Conservation (phyloP, 108 stramenopile species). For the Discostella pseudostelligera region DNA sequence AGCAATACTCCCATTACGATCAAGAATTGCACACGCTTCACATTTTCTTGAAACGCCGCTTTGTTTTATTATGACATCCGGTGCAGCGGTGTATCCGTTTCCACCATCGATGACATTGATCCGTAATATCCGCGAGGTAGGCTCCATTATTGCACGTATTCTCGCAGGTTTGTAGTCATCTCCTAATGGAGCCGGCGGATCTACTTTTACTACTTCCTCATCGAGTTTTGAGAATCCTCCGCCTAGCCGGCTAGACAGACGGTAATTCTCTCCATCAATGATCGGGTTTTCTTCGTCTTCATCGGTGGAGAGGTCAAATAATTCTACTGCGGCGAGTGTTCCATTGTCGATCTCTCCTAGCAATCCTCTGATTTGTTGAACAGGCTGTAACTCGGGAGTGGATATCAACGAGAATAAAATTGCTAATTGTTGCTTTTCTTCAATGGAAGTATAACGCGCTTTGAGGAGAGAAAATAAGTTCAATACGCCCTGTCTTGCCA, state of each 20-base stretch:
- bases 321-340: constrained; percentile 56
- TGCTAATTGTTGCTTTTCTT: constrained; percentile 81
- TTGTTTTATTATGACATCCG: constrained; percentile 58
- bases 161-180: constrained; percentile 65
- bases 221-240: constrained; percentile 69
- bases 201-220: constrained; percentile 42
- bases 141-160: constrained; percentile 51
- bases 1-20: constrained; percentile 64
- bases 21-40: constrained; percentile 70
- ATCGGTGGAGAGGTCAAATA: constrained; percentile 31
- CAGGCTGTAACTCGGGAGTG: constrained; percentile 71
- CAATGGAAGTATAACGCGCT: constrained; percentile 73
- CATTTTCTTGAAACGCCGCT: constrained; percentile 49
- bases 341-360: constrained; percentile 86
- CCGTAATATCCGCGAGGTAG: constrained; percentile 67
- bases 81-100: constrained; percentile 55
- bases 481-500: constrained; percentile 69
- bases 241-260: constrained; percentile 69
- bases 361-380: constrained; percentile 66
- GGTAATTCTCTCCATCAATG: constrained; percentile 22
- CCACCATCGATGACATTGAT: constrained; percentile 80
- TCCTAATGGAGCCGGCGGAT: constrained; percentile 77
- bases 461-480: constrained; percentile 80
- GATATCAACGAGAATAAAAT: constrained; percentile 86
- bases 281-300: constrained; percentile 36